Conservation (phyloP, 1,284 basidiomycete genomes). For the Trichosporon sp. region DNA sequence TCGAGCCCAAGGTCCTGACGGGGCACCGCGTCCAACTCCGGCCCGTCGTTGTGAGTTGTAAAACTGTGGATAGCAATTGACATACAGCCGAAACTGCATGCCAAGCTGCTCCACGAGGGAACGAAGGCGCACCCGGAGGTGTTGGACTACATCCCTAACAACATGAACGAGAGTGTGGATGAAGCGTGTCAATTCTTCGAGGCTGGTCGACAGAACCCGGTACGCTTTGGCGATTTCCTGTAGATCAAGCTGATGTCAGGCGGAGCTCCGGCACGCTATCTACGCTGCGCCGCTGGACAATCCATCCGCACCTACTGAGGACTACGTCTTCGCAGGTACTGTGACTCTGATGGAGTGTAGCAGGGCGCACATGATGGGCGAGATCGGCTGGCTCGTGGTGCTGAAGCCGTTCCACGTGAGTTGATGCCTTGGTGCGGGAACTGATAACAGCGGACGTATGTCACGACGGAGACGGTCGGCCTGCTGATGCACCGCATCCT, state of each 20-base stretch:
- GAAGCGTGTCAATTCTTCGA: constrained; percentile 33
- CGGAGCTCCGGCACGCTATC: constrained; percentile 25
- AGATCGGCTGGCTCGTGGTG: constrained; percentile 40
- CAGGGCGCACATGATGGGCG: constrained; percentile 27
- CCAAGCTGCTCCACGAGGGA: constrained; percentile 28
- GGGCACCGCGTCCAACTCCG: constrained; percentile 27
- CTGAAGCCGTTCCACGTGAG: constrained; percentile 35
- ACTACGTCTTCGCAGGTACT: constrained; percentile 38
- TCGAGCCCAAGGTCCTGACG: constrained; percentile 26
- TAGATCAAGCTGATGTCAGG: constrained; percentile 1
- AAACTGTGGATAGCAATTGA: background rate
- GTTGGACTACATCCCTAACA: constrained; percentile 23
- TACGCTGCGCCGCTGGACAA: constrained; percentile 31
- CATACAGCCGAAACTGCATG: constrained; percentile 24
- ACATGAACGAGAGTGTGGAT: constrained; percentile 14
- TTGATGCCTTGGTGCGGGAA: background rate
- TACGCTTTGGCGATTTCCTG: constrained; percentile 7
- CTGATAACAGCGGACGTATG: constrained; percentile 32
- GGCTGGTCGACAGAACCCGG: constrained; percentile 21
- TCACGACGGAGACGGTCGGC: constrained; percentile 37
- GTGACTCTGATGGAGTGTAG: constrained; percentile 29
- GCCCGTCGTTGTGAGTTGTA: constrained; percentile 12
- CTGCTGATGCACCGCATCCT: constrained; percentile 38
- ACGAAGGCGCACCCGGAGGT: constrained; percentile 22
- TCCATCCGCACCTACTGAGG: constrained; percentile 16